These are phyloP conservation scores for Pseudogymnoascus destructans DNA, from an alignment of 2,329 filamentous ascomycete species.

Conservation along the genomic window DNA sequence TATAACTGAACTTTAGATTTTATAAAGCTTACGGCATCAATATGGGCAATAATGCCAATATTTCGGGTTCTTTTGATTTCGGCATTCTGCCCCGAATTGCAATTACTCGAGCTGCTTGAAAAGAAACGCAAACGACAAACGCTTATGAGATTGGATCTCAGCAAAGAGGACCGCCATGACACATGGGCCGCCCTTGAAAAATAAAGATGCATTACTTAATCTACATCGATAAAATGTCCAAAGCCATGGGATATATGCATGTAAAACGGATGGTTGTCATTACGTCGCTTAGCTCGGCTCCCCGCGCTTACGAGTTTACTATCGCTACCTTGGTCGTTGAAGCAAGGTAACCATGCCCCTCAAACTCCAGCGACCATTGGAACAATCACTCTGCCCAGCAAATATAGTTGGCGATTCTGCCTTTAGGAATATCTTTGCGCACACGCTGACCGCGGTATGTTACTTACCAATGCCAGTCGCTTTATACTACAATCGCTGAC, in stretches of 20 bases:
- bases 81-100: slow-evolving; percentile 13
- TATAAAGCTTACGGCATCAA: slow-evolving; percentile 57
- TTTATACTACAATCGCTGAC: slow-evolving; percentile 1
- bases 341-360: background rate
- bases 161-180: slow-evolving; percentile 1
- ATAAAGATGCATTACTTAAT: slow-evolving; percentile 8
- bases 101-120: slow-evolving; percentile 3
- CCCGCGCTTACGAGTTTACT: slow-evolving; percentile 7
- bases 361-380: background rate
- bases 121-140: slow-evolving; percentile 2
- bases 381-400: background rate
- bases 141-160: background rate
- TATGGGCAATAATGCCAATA: slow-evolving; percentile 97
- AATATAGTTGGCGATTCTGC: slow-evolving; percentile 1
- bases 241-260: background rate
- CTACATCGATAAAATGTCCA: background rate
- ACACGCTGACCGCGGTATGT: slow-evolving; percentile 3
- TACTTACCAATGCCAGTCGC: background rate
- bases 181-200: background rate
- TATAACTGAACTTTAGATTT: background rate
- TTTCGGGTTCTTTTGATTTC: slow-evolving; percentile 57
- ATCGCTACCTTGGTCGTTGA: slow-evolving; percentile 7
- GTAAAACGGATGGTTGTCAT: slow-evolving; percentile 4
- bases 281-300: slow-evolving; percentile 5
- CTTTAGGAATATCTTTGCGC: background rate